Base-by-base conservation (phyloP, 2,329 filamentous ascomycete species). In the Colletotrichum caudatum region DNA sequence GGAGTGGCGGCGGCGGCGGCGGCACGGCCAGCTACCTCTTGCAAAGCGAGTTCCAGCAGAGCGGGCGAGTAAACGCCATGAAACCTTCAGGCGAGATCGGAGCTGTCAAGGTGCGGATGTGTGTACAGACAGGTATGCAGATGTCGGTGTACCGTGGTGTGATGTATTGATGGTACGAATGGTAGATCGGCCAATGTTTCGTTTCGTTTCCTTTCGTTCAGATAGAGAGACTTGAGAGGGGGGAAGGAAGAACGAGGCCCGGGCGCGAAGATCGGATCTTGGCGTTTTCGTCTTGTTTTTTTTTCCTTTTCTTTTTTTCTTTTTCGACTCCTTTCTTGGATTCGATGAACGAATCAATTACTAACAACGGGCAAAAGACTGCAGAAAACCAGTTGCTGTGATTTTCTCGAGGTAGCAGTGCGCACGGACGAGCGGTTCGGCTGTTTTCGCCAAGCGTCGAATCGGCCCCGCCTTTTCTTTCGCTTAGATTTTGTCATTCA, bases 1-100 rank as follows among this genome's bases (percentile, higher is more conserved):
- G 80, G 80, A 74, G 53, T 26, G 50, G 48, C 61, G 61, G 46
- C 44, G 44, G 20, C 44, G 44, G 20, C 44, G 20, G 64, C 59
- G 48, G 59, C 44, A 60, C 64, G 64, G 29, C n/a, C 41, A 14
- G 51, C 48, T 41, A 53, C 57, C 39, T 29, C 16, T 64, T 35
- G 48, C 41, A 66, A 12, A 51, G 41, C 33, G 29, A 26, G 44
- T 58, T 20, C 39, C 46, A 3, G 54, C 11, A 26, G 54, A 33
- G 54, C 18, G 37, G 48, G 29, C 54, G 46, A 64, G 50, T 35
- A 33, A 51, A 46, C 64, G 69, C 69, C 69, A 71, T 71, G 57
- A 64, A 71, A 56, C 44, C 23, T 35, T 54, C 20, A 44, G 54
- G 2, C 54, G 35, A 39, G 35, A 41, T 57, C 11, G 14, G 35